phyloP scores from a whole-genome alignment of 2,329 filamentous ascomycete genomes.

The Aureobasidium zeae region DNA sequence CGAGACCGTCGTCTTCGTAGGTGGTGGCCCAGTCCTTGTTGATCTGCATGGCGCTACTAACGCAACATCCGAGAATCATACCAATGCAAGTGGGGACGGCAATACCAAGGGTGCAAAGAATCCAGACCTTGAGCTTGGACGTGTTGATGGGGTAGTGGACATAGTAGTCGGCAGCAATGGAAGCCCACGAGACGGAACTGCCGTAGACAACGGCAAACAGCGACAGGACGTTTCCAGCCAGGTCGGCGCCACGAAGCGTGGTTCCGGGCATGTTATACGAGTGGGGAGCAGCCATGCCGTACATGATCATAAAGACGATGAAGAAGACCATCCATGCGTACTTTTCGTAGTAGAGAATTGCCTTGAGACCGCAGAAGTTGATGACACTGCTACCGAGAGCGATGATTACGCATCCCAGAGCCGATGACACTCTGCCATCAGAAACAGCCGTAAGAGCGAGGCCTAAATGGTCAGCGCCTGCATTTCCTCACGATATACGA shows the following conservation, averaged over 20 bases:
- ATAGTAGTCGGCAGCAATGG: constrained; percentile 37
- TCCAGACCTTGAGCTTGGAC: constrained; percentile 32
- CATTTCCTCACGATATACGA: background rate
- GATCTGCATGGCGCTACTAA: constrained; percentile 9
- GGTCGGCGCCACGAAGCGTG: constrained; percentile 23
- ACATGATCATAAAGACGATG: constrained; percentile 40
- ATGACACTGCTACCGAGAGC: constrained; percentile 31
- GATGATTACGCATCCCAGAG: constrained; percentile 37
- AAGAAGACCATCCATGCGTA: constrained; percentile 42
- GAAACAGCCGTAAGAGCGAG: constrained; percentile 35
- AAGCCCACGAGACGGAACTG: constrained; percentile 33
- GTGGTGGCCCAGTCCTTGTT: constrained; percentile 28
- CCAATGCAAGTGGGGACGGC: constrained; percentile 35
- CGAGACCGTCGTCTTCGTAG: constrained; percentile 37
- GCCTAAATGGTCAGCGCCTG: constrained; percentile 10
- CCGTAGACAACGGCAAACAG: constrained; percentile 32
- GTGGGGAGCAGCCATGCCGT: constrained; percentile 38
- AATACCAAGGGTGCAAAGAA: constrained; percentile 35
- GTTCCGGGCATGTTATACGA: constrained; percentile 31
- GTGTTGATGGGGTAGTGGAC: constrained; percentile 35
- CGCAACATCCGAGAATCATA: constrained; percentile 26
- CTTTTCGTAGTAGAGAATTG: constrained; percentile 41
- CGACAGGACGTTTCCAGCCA: constrained; percentile 24
- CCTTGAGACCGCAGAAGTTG: constrained; percentile 34
- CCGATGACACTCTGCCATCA: constrained; percentile 35